Evolutionary conservation across 495 filamentous ascomycete genomes (phyloP), one percentile per base, ranked within the genome.

Genomic region (Lophiotrema nucula): DNA sequence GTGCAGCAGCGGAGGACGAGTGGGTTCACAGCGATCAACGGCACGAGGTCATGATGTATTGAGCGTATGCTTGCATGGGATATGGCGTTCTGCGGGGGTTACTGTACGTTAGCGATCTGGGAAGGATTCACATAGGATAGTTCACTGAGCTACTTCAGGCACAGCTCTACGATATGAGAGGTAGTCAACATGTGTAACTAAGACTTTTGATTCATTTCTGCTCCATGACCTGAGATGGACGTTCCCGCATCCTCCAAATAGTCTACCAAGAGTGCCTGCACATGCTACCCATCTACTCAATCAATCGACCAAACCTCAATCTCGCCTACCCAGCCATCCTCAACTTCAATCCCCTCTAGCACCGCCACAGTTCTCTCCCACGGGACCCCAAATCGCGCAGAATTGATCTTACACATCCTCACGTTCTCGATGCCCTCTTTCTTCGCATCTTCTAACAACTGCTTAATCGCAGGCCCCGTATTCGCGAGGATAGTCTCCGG

Each of bases 341-440:
- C 53, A 15, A 72, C 39, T n/a, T 53, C 63, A 38, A 73, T 56
- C 2, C 47, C 54, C 58, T 70, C 66, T n/a, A 75, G 33, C 26
- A 70, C 64, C 12, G 26, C 53, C 21, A 57, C 66, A 5, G 69
- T 73, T 42, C 62, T 58, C 37, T 49, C 47, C 72, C 72, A 75
- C 23, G 64, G 62, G 31, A 75, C 72, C 13, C 47, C 57, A 54
- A 75, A 75, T 52, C 63, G 47, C 13, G 65, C 72, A 27, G 66
- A 64, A 50, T 75, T 75, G 45, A 75, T 75, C 58, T 64, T 60
- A 37, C 70, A 73, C 62, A 73, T 73, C 19, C 68, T 43, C 28
- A 73, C 41, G 49, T 60, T 67, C 10, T 24, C 47, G 11, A 72
- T 47, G 15, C 26, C 38, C 10, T 59, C 38, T 24, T 35, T 55